These are phyloP conservation scores for Solanum pinnatisectum DNA, from an alignment of 257 asterid species.

Conservation along the genomic window DNA sequence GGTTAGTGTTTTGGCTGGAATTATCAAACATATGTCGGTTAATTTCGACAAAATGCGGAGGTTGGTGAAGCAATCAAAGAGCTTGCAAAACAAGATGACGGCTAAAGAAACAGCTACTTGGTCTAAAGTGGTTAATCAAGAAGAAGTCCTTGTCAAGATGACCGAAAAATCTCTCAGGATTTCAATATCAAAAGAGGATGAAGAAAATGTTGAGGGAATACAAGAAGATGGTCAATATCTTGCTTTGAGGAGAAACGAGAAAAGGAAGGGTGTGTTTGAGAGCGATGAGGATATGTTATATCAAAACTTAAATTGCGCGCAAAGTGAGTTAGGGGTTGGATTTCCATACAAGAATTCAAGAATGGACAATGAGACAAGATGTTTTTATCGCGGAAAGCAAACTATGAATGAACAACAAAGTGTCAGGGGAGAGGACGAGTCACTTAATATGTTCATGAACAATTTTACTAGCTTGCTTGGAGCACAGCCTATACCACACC, in stretches of 20 bases:
- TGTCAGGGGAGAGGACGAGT: not conserved
- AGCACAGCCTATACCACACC: not conserved
- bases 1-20: conserved; percentile 40
- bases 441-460: not conserved
- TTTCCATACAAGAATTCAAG: conserved; percentile 24
- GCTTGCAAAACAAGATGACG: conserved; percentile 56
- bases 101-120: conserved; percentile 43
- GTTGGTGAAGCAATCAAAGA: conserved; percentile 46
- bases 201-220: not conserved
- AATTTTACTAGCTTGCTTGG: not conserved
- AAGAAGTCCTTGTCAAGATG: conserved; percentile 26
- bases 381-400: not conserved
- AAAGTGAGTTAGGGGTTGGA: conserved; percentile 3
- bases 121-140: conserved; percentile 39
- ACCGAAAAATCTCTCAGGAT: conserved; percentile 19
- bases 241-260: conserved; percentile 6
- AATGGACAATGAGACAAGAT: not conserved
- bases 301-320: conserved; percentile 1
- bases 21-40: conserved; percentile 50
- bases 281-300: not conserved
- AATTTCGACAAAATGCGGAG: conserved; percentile 28
- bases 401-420: not conserved
- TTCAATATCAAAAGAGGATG: conserved; percentile 2
- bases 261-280: conserved; percentile 26
- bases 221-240: not conserved